phyloP scores from a whole-genome alignment of 345 rosid genomes.

The Corymbia maculata region DNA sequence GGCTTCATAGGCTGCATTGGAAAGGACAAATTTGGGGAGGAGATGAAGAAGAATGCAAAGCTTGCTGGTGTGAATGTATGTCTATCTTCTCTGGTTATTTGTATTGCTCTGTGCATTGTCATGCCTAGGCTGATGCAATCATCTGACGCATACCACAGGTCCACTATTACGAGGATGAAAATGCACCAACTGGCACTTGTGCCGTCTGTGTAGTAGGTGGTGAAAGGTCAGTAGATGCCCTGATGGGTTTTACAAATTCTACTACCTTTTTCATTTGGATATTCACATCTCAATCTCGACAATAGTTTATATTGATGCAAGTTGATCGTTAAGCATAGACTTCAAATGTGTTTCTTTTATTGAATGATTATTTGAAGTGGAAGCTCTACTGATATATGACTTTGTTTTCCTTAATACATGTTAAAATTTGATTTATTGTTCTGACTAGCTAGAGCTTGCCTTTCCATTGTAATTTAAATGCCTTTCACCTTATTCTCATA shows the following conservation, averaged over 20 bases:
- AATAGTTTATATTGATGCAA: neutral
- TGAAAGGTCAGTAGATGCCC: slow-evolving; percentile 52
- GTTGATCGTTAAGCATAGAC: neutral
- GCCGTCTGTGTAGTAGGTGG: slow-evolving; percentile 96
- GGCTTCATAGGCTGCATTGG: slow-evolving; percentile 92
- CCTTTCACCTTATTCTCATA: neutral
- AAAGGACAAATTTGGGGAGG: slow-evolving; percentile 90
- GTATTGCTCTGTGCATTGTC: neutral
- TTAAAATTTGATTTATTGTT: neutral
- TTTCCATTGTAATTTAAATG: neutral
- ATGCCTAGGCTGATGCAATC: neutral
- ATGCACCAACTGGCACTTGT: slow-evolving; percentile 84
- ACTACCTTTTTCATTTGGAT: neutral
- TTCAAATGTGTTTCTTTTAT: neutral
- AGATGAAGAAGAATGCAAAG: slow-evolving; percentile 75
- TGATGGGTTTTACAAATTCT: neutral
- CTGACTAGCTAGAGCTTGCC: neutral
- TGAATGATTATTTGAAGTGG: neutral
- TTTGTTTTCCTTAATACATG: neutral
- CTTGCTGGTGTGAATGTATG: slow-evolving; percentile 79
- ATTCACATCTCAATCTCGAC: neutral
- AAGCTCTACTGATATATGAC: neutral
- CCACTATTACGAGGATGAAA: slow-evolving; percentile 76
- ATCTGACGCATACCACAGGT: slow-evolving; percentile 25
- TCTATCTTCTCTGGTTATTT: neutral